Evolutionary conservation across 208 protist species (phyloP), one percentile per base, ranked within the genome.

Genomic region (Leishmania guyanensis): DNA sequence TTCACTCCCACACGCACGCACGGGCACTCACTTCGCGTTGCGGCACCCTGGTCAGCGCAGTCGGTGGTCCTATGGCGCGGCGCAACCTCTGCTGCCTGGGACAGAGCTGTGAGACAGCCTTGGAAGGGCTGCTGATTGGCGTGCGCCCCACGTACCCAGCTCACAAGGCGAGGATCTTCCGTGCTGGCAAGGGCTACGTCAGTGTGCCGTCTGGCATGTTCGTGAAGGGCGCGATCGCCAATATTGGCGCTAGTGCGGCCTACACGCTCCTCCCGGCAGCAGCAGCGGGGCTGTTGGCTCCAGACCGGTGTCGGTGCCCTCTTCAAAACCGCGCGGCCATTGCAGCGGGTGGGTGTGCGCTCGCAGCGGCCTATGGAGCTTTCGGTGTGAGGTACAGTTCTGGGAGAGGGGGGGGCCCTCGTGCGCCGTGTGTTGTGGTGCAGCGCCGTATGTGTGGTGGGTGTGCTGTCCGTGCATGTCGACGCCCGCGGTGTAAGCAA

Each of bases 71-170:
- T 70, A 62, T 70, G 33, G 74, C 64, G 26, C 78, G 39, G 36
- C 50, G 20, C 79, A 22, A 43, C 75, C 62, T 43, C 82, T 72
- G 77, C 80, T 73, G 48, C 83, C 68, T 75, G 80, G 56, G 46
- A 82, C 78, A 54, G 84, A 86, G 79, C 84, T 82, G 77, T 89
- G 85, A 80, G 80, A 89, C 48, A 83, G 86, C 69, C 82, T n/a
- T 93, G 26, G 86, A 91, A 43, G 89, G 92, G 2, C 82, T 96
- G 64, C 70, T 88, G 43, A 84, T 96, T 48, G 80, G 89, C 4
- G 90, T 89, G 20, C 90, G 90, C 54, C 83, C 84, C 48, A 75
- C 83, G 16, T 79, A 90, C 90, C 58, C 89, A 86, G 17, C 51
- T 2, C 6, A 92, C 75, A 81, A 75, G 43, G 89, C 88, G 54